Conservation (phyloP, 768 basidiomycete species). For the Guyanaporus albipodus region DNA sequence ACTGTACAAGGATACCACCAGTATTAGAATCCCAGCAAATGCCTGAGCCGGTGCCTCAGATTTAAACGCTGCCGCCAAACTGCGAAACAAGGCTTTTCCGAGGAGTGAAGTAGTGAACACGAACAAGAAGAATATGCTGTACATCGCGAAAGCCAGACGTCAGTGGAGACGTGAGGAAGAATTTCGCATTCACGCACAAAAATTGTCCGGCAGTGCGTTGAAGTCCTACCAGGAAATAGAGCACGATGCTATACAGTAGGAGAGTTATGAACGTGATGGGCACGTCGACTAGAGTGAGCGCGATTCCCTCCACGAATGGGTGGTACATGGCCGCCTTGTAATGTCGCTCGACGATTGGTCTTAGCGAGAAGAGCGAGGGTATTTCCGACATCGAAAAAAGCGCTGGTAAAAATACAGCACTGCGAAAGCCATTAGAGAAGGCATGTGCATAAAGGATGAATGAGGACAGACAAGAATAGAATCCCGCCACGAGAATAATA, state of each 20-base stretch:
- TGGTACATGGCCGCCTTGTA: conserved; percentile 47
- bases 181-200: conserved; percentile 51
- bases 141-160: background rate
- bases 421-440: conserved; percentile 17
- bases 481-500: conserved; percentile 70
- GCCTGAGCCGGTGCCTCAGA: conserved; percentile 61
- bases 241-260: conserved; percentile 34
- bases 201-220: conserved; percentile 56
- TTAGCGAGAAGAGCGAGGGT: conserved; percentile 43
- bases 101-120: conserved; percentile 54
- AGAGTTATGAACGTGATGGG: conserved; percentile 39
- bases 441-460: fast-evolving
- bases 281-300: conserved; percentile 45
- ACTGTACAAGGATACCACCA: conserved; percentile 52
- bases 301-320: conserved; percentile 45
- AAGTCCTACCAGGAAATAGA: conserved; percentile 62
- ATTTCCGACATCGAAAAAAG: conserved; percentile 59
- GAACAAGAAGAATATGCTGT: conserved; percentile 60
- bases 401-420: conserved; percentile 55
- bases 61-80: conserved; percentile 55
- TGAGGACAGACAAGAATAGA: conserved; percentile 64
- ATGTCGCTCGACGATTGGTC: conserved; percentile 44
- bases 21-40: conserved; percentile 47
- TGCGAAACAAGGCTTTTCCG: conserved; percentile 77
- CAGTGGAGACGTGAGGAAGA: conserved; percentile 6